Conservation (phyloP, 208 protist genomes). For the Trypanosoma theileri region DNA sequence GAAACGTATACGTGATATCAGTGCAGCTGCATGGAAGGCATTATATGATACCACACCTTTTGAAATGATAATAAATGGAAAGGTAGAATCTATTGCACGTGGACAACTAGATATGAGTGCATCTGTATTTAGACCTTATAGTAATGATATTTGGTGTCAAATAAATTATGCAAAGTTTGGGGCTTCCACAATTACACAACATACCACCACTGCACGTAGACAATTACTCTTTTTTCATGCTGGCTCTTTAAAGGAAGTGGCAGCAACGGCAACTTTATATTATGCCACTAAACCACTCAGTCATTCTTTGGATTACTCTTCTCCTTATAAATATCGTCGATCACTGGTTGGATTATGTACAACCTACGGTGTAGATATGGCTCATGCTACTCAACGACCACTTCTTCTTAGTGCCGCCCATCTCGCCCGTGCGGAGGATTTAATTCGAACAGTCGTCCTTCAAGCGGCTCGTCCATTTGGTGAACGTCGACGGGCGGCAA, state of each 20-base stretch:
- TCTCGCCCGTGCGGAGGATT: conserved; percentile 65
- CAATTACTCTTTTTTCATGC: conserved; percentile 80
- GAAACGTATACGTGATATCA: conserved; percentile 45
- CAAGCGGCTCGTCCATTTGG: conserved; percentile 50
- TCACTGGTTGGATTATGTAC: conserved; percentile 61
- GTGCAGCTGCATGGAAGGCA: conserved; percentile 49
- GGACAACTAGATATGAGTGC: conserved; percentile 63
- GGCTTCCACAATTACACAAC: conserved; percentile 63
- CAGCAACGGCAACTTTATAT: conserved; percentile 76
- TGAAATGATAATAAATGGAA: conserved; percentile 37
- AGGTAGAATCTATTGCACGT: conserved; percentile 53
- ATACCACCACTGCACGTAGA: conserved; percentile 66
- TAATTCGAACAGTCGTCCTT: conserved; percentile 40
- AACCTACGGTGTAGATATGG: conserved; percentile 63
- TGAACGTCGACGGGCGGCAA: conserved; percentile 48
- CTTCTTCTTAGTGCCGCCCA: conserved; percentile 51
- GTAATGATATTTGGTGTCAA: conserved; percentile 74
- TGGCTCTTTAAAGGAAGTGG: conserved; percentile 59
- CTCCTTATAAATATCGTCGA: conserved; percentile 76
- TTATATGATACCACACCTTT: conserved; percentile 50
- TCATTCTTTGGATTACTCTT: conserved; percentile 72
- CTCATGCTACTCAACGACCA: conserved; percentile 65
- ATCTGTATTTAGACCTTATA: conserved; percentile 53
- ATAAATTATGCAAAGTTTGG: conserved; percentile 86
- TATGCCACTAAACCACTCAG: conserved; percentile 81